Evolutionary conservation across 192 early-diverging fungal species (phyloP), one percentile per base, ranked within the genome.

Genomic region (Coemansia sp.): DNA sequence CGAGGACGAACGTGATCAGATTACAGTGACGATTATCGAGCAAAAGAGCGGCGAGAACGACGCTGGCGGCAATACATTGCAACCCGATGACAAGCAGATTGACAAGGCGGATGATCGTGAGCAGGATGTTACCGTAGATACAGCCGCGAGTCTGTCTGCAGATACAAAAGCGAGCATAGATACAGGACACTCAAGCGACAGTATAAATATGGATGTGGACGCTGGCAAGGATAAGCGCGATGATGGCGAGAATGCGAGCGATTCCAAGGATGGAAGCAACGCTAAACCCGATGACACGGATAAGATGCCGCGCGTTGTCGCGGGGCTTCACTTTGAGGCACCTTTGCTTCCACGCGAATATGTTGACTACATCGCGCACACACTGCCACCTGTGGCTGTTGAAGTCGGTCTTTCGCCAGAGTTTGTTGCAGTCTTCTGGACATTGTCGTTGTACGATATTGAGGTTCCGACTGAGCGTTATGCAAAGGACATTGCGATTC

Each of bases 351-450:
- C 78, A 22, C 69, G 73, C 6, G 73, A 75, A 19, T 81, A 71
- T 54, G 73, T 75, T 3, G 69, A 57, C 36, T 58, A 81, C 24
- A 61, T 81, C 65, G 65, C 73, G 10, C 64, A 39, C 10, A 66
- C 68, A 17, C 31, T 75, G 17, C 70, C 72, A 5, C 31, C 61
- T 14, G 54, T 70, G 21, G 65, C 67, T n/a, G 53, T 51, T 5
- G 55, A 75, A 4, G 33, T 39, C 10, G 73, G 74, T 10, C 59
- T 82, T 23, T 76, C 79, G 27, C 61, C 79, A 5, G 74, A 82
- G 51, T 76, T 82, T 70, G 70, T 71, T 20, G 74, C 71, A 0
- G 71, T 76, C 2, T 82, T 82, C 31, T 82, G 79, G 79, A 52
- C 63, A 7, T 24, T 82, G 60, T 61, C 74, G 5, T 59, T 76